Conservation (phyloP, 495 filamentous ascomycete species). For the Apodospora peruviana region DNA sequence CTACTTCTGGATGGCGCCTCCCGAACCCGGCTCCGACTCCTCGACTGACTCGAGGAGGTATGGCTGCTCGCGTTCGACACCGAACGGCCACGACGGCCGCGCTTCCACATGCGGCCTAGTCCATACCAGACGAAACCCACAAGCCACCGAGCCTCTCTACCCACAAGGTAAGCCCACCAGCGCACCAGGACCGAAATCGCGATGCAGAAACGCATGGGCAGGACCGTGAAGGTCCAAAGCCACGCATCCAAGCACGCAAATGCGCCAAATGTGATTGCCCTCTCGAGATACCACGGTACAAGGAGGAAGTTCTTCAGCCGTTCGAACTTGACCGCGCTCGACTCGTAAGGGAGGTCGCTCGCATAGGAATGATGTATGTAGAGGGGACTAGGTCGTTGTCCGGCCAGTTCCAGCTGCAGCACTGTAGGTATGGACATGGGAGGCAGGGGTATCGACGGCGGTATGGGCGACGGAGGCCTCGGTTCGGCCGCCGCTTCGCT, state of each 20-base stretch:
- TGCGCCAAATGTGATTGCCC: constrained; percentile 78
- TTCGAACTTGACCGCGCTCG: constrained; percentile 91
- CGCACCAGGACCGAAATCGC: constrained; percentile 68
- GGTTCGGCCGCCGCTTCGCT: constrained; percentile 20
- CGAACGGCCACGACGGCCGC: constrained; percentile 45
- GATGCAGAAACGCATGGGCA: constrained; percentile 85
- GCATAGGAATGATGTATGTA: constrained; percentile 77
- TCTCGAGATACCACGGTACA: constrained; percentile 77
- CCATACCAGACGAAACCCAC: constrained; percentile 69
- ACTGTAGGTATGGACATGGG: constrained; percentile 84
- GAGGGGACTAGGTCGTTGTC: constrained; percentile 72
- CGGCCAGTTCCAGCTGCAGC: constrained; percentile 81
- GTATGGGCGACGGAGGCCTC: constrained; percentile 59
- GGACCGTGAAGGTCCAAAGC: constrained; percentile 92
- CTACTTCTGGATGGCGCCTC: too few relatives aligned
- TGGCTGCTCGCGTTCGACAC: constrained; percentile 20
- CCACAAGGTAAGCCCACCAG: constrained; percentile 64
- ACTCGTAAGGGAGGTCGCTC: constrained; percentile 82
- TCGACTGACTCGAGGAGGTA: constrained; percentile 26
- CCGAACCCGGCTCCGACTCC: constrained; percentile 30
- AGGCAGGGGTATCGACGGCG: constrained; percentile 67
- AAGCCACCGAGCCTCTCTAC: constrained; percentile 61
- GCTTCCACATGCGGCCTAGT: constrained; percentile 67
- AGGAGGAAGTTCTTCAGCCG: constrained; percentile 85
- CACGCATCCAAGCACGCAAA: constrained; percentile 94